Conservation (phyloP, 2,329 filamentous ascomycete species). For the Cercospora sojina region DNA sequence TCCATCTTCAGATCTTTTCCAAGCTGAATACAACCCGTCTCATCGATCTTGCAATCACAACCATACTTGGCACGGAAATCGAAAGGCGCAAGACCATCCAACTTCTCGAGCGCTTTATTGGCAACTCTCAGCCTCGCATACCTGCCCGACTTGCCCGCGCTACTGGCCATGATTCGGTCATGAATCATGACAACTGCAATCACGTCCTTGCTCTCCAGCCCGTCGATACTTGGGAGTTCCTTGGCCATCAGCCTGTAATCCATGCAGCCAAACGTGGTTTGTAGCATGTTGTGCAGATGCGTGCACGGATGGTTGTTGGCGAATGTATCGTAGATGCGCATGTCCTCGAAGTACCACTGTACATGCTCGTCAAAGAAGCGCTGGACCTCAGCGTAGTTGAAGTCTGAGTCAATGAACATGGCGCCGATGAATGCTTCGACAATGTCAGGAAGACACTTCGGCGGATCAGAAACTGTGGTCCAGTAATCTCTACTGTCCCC, state of each 20-base stretch:
- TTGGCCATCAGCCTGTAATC: constrained; percentile 58
- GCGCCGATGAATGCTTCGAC: constrained; percentile 88
- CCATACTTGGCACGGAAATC: constrained; percentile 61
- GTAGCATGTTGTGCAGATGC: constrained; percentile 63
- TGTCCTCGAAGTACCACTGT: constrained; percentile 76
- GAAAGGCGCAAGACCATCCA: constrained; percentile 53
- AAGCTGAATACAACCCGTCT: constrained; percentile 4
- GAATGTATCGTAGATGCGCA: constrained; percentile 82
- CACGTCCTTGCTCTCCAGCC: constrained; percentile 48
- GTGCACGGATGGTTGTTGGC: constrained; percentile 80
- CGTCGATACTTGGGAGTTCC: constrained; percentile 52
- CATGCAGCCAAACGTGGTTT: constrained; percentile 64
- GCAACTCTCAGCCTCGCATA: constrained; percentile 72
- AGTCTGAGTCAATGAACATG: constrained; percentile 84
- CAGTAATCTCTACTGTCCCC: constrained; percentile 65
- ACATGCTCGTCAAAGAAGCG: constrained; percentile 75
- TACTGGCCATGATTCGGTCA: constrained; percentile 62
- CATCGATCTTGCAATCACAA: constrained; percentile 59
- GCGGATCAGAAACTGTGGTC: constrained; percentile 62
- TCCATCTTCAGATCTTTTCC: constrained; percentile 12
- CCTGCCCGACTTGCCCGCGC: constrained; percentile 60
- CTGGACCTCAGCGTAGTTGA: constrained; percentile 71
- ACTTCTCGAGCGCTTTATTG: constrained; percentile 54
- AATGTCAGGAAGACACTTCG: constrained; percentile 80
- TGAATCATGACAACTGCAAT: constrained; percentile 77